Evolutionary conservation across 176 grass and related monocot genomes (phyloP), one percentile per base, ranked within the genome.

Genomic region (Microstegium vimineum): DNA sequence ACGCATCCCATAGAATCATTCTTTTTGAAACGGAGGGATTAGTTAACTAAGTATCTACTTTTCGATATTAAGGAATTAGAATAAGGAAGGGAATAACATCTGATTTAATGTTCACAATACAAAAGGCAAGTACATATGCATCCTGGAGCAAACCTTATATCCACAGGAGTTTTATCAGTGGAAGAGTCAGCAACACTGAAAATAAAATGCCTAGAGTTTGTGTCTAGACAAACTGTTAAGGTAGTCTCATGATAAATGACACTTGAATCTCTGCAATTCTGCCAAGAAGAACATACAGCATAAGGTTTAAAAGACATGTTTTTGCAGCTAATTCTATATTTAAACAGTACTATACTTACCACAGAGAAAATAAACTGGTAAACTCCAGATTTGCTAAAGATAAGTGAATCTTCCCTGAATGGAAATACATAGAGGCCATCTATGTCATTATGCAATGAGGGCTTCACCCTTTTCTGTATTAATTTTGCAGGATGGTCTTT

Each of bases 321-420:
- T 57, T 59, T 76, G 62, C 18, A 37, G 20, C 16, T 66, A 28
- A 16, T 42, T 71, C 3, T 23, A 84, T 41, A 56, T 33, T 9
- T 31, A 71, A 62, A 37, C 34, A 10, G 16, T 72, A 83, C 17
- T 60, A 62, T 52, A 88, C 80, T 83, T 79, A 88, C 86, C 75
- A 83, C 86, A 5, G 86, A 88, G 73, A 88, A 88, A 38, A 71
- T 30, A 88, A 88, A 83, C 7, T 27, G 65, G 64, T 83, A 83
- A 41, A 83, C 65, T 73, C 86, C 86, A 77, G 73, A 74, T 78
- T 65, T 86, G 10, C 27, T 67, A 67, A 74, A 81, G 14, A 72
- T 75, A 52, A 10, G 20, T 37, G 69, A 66, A 62, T 60, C 70
- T 74, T 84, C 25, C 13, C 74, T 66, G 66, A 84, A 18, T 2